A percentile compares a stretch with the other conserved stretches of the same genome.
These are phyloP conservation scores for Trichopus zeylanicus DNA, from an alignment of 116 monocot species.

Conservation along the genomic window DNA sequence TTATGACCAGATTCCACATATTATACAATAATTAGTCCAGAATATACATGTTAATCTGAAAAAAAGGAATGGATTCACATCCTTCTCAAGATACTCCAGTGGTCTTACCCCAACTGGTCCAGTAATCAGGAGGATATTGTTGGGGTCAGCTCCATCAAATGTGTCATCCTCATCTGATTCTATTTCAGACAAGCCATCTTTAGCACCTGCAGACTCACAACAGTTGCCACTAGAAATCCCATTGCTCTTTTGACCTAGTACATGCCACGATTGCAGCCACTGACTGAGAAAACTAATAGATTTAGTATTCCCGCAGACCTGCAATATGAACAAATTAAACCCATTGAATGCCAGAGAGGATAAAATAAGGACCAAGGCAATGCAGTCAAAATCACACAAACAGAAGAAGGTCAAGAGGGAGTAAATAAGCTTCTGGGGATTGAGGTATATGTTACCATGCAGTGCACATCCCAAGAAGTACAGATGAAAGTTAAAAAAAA, in stretches of 20 bases:
- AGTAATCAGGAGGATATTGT: conserved; percentile 78
- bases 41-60: too few species aligned
- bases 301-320: conserved; percentile 85
- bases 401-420: too few species aligned
- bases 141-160: conserved; percentile 22
- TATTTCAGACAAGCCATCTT: conserved; percentile 30
- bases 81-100: neutral
- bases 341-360: neutral
- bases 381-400: neutral
- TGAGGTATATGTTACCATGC: too few species aligned
- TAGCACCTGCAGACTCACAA: conserved; percentile 23
- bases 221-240: conserved; percentile 11
- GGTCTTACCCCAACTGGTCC: conserved; percentile 84
- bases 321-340: conserved; percentile 10
- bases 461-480: too few species aligned
- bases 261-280: conserved; percentile 83
- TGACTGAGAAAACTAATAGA: conserved; percentile 55
- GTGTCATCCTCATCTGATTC: conserved; percentile 63
- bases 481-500: neutral
- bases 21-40: too few species aligned
- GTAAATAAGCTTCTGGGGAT: too few species aligned
- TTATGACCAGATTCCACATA: too few species aligned
- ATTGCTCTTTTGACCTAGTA: conserved; percentile 20
- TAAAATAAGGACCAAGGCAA: neutral
- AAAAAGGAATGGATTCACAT: neutral